Conservation (phyloP, 2,329 filamentous ascomycete genomes). For the Colletotrichum incanum region DNA sequence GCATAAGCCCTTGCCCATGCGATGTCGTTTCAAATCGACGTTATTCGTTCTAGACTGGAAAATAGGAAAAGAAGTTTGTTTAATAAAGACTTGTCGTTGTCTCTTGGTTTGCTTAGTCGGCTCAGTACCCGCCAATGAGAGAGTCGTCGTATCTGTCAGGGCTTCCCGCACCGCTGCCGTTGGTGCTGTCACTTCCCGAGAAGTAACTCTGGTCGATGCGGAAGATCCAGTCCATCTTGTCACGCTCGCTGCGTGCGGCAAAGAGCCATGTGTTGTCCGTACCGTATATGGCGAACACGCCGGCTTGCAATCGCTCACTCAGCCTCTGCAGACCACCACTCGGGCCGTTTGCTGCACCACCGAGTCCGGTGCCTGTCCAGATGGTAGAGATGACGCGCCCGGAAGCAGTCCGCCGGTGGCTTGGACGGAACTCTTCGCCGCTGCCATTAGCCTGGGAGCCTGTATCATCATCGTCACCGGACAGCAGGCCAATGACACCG, state of each 20-base stretch:
- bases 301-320: slow-evolving; percentile 73
- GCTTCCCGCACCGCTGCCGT: slow-evolving; percentile 57
- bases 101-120: not conserved
- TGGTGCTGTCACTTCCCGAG: slow-evolving; percentile 62
- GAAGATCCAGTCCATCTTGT: slow-evolving; percentile 98
- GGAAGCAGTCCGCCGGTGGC: slow-evolving; percentile 66
- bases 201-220: slow-evolving; percentile 88
- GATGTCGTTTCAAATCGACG: slow-evolving; percentile 15
- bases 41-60: slow-evolving; percentile 27
- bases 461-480: slow-evolving; percentile 60
- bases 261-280: slow-evolving; percentile 97
- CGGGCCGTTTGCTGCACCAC: slow-evolving; percentile 45
- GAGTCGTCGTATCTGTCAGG: slow-evolving; percentile 47
- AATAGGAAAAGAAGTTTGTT: slow-evolving; percentile 12
- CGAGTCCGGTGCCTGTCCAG: slow-evolving; percentile 65
- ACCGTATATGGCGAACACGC: slow-evolving; percentile 95
- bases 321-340: slow-evolving; percentile 65
- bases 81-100: slow-evolving; percentile 9
- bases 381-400: slow-evolving; percentile 70
- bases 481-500: slow-evolving; percentile 84
- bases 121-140: slow-evolving; percentile 38
- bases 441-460: slow-evolving; percentile 50
- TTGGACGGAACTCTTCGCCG: slow-evolving; percentile 58
- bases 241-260: slow-evolving; percentile 87
- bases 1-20: slow-evolving; percentile 19